Evolutionary conservation across 495 filamentous ascomycete species (phyloP).

Genomic region (Aspergillus biplanus): DNA sequence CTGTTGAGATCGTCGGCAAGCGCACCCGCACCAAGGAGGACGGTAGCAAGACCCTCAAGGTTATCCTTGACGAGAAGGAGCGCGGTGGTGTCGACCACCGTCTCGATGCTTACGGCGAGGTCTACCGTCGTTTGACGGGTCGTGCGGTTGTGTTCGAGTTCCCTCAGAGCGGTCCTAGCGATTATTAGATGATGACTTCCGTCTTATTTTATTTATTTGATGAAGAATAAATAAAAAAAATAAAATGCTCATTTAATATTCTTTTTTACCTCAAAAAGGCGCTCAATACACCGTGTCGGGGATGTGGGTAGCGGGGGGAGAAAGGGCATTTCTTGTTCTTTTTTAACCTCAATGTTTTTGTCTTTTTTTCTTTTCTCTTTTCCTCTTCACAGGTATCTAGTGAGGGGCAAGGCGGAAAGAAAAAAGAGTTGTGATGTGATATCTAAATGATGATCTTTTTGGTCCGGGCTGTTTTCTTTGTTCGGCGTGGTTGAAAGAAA

Average conservation of each 20-base stretch:
- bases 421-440: slow-evolving; percentile 23
- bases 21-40: slow-evolving; percentile 95
- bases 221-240: neutral
- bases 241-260: neutral
- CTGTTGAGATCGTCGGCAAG: slow-evolving; percentile 99
- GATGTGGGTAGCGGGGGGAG: too few species aligned
- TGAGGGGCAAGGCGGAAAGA: neutral
- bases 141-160: slow-evolving; percentile 96
- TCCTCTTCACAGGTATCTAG: too few species aligned
- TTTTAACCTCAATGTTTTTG: neutral
- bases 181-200: slow-evolving; percentile 67
- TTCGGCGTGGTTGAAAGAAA: slow-evolving; percentile 29
- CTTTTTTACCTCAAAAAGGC: neutral
- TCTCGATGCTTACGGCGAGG: slow-evolving; percentile 98
- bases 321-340: neutral
- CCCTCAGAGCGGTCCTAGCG: slow-evolving; percentile 74
- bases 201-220: neutral
- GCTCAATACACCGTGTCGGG: too few species aligned
- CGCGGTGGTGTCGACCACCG: slow-evolving; percentile 96
- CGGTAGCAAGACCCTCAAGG: slow-evolving; percentile 95
- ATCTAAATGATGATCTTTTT: slow-evolving; percentile 27
- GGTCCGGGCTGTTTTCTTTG: slow-evolving; percentile 25
- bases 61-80: slow-evolving; percentile 99
- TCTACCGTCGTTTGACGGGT: slow-evolving; percentile 94
- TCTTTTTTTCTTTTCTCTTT: too few species aligned